Percentiles rank a stretch among this genome's conserved stretches.
phyloP scores from a whole-genome alignment of 1,284 basidiomycete species.

The Mycena sp. region DNA sequence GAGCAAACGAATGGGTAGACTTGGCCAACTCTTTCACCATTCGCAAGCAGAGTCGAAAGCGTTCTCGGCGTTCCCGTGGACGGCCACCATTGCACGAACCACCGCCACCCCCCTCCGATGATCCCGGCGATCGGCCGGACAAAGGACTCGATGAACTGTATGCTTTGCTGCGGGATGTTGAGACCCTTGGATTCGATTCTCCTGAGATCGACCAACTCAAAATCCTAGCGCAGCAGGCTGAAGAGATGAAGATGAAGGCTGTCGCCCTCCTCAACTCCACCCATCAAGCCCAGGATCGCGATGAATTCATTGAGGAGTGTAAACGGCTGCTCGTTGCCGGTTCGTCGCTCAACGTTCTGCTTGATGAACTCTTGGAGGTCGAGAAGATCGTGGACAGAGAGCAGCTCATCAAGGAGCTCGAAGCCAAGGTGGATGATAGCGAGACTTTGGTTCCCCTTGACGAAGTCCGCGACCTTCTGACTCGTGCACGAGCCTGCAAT shows the following conservation, averaged over 20 bases:
- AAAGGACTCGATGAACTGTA: conserved; percentile 75
- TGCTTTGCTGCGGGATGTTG: conserved; percentile 73
- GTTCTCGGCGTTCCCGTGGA: conserved; percentile 69
- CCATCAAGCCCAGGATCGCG: conserved; percentile 54
- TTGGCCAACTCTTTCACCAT: conserved; percentile 76
- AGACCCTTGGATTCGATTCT: conserved; percentile 81
- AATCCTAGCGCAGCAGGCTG: conserved; percentile 68
- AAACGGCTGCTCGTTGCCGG: conserved; percentile 74
- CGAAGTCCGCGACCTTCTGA: conserved; percentile 73
- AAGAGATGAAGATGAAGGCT: conserved; percentile 70
- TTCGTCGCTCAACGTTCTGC: conserved; percentile 78
- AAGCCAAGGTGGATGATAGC: conserved; percentile 68
- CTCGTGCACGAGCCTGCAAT: conserved; percentile 73
- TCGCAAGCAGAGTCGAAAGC: conserved; percentile 77
- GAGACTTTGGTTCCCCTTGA: conserved; percentile 66
- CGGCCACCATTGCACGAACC: conserved; percentile 55
- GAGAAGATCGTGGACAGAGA: conserved; percentile 81
- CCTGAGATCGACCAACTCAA: conserved; percentile 73
- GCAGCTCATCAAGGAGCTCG: conserved; percentile 74
- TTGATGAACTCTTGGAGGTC: conserved; percentile 79
- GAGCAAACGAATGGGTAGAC: conserved; percentile 88
- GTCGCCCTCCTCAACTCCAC: conserved; percentile 56
- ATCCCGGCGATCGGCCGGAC: conserved; percentile 72
- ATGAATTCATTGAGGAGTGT: conserved; percentile 71
- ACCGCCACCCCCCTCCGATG: conserved; percentile 53